phyloP scores from a whole-genome alignment of 305 asterid species.

The Rubia tinctorum region DNA sequence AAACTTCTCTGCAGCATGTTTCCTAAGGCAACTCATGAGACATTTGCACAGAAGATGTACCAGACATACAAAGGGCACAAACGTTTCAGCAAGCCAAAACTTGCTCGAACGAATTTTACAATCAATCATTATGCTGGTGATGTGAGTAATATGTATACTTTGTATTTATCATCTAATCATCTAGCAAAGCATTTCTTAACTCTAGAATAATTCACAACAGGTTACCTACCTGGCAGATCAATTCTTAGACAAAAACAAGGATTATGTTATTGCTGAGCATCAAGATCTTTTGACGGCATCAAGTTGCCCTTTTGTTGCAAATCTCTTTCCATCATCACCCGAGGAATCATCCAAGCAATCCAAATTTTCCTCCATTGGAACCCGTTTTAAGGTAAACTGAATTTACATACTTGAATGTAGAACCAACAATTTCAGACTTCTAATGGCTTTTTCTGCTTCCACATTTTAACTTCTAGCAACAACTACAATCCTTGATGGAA shows the following conservation, averaged over 20 bases:
- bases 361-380: constrained; percentile 91
- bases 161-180: constrained; percentile 13
- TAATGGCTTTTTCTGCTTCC: constrained; percentile 22
- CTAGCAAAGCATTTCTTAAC: constrained; percentile 22
- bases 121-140: constrained; percentile 98
- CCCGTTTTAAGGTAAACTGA: constrained; percentile 80
- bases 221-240: constrained; percentile 93
- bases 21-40: constrained; percentile 97
- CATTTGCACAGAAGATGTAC: constrained; percentile 96
- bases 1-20: constrained; percentile 76
- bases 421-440: constrained; percentile 13
- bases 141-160: constrained; percentile 40
- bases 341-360: constrained; percentile 89
- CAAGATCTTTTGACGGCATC: constrained; percentile 88
- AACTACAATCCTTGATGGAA: constrained; percentile 92
- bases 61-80: constrained; percentile 87
- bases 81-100: constrained; percentile 97
- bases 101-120: constrained; percentile 84
- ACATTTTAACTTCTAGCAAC: constrained; percentile 66
- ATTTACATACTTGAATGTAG: constrained; percentile 1
- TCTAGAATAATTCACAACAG: constrained; percentile 39
- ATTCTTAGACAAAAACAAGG: constrained; percentile 96
- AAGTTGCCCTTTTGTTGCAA: constrained; percentile 67
- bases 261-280: constrained; percentile 91
- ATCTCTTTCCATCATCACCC: constrained; percentile 69